A percentile compares a stretch with the other conserved stretches of the same genome.
These are phyloP conservation scores for Cymbopogon citratus DNA, from an alignment of 176 grass and related monocot genomes.

Conservation along the genomic window DNA sequence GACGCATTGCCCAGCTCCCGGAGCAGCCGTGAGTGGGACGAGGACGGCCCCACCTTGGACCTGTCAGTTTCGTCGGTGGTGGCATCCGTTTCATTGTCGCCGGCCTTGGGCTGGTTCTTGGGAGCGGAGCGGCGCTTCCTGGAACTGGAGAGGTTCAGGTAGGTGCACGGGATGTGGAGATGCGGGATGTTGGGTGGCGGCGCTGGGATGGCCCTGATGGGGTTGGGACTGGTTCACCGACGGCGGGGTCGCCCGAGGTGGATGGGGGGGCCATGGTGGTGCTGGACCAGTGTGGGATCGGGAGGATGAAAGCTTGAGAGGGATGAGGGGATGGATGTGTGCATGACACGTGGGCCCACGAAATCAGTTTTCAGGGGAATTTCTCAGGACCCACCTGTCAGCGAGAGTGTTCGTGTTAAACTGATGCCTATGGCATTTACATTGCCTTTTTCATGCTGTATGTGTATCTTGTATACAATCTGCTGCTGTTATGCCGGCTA, in stretches of 20 bases:
- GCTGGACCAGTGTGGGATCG: conserved; percentile 9
- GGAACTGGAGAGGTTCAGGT: conserved; percentile 38
- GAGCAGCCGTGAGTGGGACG: conserved; percentile 54
- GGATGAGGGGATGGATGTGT: not conserved
- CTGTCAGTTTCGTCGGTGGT: not conserved
- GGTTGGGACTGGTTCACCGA: not conserved
- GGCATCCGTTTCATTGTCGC: not conserved
- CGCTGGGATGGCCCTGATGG: not conserved
- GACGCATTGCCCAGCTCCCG: conserved; percentile 76
- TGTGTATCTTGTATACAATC: conserved; percentile 32
- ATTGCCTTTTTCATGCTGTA: not conserved
- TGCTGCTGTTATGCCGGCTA: not conserved
- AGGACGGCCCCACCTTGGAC: not conserved
- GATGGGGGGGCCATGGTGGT: conserved; percentile 32
- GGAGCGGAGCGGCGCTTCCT: conserved; percentile 40
- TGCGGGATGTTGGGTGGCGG: conserved; percentile 18
- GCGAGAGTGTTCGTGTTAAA: not conserved
- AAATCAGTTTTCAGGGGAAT: not conserved
- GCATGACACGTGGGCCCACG: conserved; percentile 2
- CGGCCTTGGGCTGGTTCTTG: conserved; percentile 31
- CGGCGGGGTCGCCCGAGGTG: not conserved
- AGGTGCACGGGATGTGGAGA: conserved; percentile 45
- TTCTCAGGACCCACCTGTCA: not conserved
- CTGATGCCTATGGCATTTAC: not conserved
- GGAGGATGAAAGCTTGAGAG: not conserved